Percentiles rank a stretch among this genome's conserved stretches.
These are phyloP conservation scores for Didymella pinodella DNA, from an alignment of 2,329 filamentous ascomycete genomes.

Conservation along the genomic window DNA sequence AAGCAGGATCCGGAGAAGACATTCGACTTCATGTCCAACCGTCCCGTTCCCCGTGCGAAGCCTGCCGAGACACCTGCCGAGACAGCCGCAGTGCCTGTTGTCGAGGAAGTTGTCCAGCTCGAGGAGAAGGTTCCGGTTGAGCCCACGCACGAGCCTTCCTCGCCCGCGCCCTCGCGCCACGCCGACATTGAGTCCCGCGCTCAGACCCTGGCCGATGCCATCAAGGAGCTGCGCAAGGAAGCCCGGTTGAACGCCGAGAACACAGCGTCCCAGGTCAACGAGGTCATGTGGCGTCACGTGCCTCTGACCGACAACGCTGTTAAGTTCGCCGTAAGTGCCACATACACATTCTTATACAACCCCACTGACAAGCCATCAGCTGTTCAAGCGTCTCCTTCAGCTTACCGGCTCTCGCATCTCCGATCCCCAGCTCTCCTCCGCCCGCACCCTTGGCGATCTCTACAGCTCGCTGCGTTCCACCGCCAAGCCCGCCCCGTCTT, in stretches of 20 bases:
- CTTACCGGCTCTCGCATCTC: slow-evolving; percentile 79
- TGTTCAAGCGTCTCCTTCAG: slow-evolving; percentile 81
- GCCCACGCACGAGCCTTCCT: slow-evolving; percentile 13
- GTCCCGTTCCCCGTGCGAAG: slow-evolving; percentile 42
- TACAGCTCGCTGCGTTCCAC: slow-evolving; percentile 47
- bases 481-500: slow-evolving; percentile 54
- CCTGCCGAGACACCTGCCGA: slow-evolving; percentile 27
- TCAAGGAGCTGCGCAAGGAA: slow-evolving; percentile 26
- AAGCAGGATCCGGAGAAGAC: slow-evolving; percentile 41
- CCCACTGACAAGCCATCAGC: slow-evolving; percentile 58
- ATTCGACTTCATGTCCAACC: slow-evolving; percentile 51
- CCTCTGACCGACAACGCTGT: slow-evolving; percentile 38
- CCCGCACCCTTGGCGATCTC: slow-evolving; percentile 50
- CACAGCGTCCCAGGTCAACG: slow-evolving; percentile 18
- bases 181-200: slow-evolving; percentile 29
- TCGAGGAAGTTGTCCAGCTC: slow-evolving; percentile 50
- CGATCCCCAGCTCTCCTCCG: slow-evolving; percentile 68
- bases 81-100: slow-evolving; percentile 48
- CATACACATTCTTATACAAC: not conserved
- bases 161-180: slow-evolving; percentile 17
- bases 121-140: slow-evolving; percentile 13
- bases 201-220: slow-evolving; percentile 23
- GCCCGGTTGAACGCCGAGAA: slow-evolving; percentile 22
- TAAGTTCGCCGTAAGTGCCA: slow-evolving; percentile 48
- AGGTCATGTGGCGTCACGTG: slow-evolving; percentile 39